Conservation (phyloP, 306 rosid species). For the Myrica gale region DNA sequence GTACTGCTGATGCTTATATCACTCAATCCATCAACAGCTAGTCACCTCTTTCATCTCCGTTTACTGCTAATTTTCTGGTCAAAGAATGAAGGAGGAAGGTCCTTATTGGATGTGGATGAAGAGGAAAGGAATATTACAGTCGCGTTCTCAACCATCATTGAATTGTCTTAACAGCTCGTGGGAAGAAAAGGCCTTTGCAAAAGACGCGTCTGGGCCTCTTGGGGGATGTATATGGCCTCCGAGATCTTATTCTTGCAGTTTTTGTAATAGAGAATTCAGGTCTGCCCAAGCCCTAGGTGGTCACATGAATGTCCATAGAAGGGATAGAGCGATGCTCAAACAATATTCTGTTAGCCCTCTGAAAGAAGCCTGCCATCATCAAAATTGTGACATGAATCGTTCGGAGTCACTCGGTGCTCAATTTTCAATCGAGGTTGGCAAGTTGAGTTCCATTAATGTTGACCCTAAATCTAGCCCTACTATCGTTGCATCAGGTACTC, state of each 20-base stretch:
- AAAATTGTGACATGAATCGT: conserved; percentile 8
- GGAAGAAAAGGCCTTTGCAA: conserved; percentile 92
- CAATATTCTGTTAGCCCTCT: conserved; percentile 41
- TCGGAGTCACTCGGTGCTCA: conserved; percentile 30
- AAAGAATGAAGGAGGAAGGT: conserved; percentile 39
- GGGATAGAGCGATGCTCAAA: conserved; percentile 83
- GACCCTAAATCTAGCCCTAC: conserved; percentile 12
- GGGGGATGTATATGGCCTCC: conserved; percentile 88
- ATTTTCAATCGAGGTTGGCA: conserved; percentile 15
- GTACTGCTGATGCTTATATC: conserved; percentile 18
- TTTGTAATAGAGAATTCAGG: conserved; percentile 77
- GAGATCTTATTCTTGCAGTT: conserved; percentile 73
- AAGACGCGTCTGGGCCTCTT: conserved; percentile 53
- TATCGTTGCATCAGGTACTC: conserved; percentile 17
- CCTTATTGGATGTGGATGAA: conserved; percentile 45
- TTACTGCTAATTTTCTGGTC: conserved; percentile 3
- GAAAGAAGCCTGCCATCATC: conserved; percentile 21
- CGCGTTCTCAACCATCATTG: conserved; percentile 36
- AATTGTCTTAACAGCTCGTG: conserved; percentile 35
- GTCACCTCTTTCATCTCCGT: conserved; percentile 13
- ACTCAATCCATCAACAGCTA: not conserved
- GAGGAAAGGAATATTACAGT: conserved; percentile 41
- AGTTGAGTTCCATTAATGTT: conserved; percentile 1
- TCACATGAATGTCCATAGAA: conserved; percentile 92
- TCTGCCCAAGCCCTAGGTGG: conserved; percentile 99